These are phyloP conservation scores for Elaeagnus macrophylla DNA, from an alignment of 306 rosid species.

Conservation along the genomic window DNA sequence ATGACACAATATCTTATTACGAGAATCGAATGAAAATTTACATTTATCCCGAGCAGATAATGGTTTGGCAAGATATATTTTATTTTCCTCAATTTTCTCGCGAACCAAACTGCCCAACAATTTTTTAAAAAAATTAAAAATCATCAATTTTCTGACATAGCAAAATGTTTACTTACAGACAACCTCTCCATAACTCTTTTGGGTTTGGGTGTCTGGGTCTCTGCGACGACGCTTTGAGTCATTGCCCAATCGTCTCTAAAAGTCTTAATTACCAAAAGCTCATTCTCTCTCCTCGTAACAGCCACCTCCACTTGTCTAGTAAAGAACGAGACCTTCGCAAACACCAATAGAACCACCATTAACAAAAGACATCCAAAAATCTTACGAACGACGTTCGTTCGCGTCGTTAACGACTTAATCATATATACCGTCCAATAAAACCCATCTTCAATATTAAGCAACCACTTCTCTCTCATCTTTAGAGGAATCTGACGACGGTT, in stretches of 20 bases:
- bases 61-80: neutral
- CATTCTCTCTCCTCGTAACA: constrained; percentile 36
- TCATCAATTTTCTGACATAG: neutral
- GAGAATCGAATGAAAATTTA: too few relatives aligned
- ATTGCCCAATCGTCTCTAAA: constrained; percentile 60
- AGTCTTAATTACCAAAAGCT: constrained; percentile 47
- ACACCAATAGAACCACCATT: constrained; percentile 52
- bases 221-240: constrained; percentile 54
- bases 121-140: neutral
- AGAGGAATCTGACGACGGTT: neutral
- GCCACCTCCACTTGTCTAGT: constrained; percentile 37
- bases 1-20: too few relatives aligned
- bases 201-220: constrained; percentile 45
- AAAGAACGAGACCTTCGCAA: constrained; percentile 43
- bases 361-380: constrained; percentile 34
- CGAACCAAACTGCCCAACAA: constrained; percentile 1
- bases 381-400: constrained; percentile 47
- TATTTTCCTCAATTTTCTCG: constrained; percentile 1
- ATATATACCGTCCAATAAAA: constrained; percentile 31
- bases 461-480: constrained; percentile 30
- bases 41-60: too few relatives aligned
- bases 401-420: constrained; percentile 34
- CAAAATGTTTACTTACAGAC: constrained; percentile 38
- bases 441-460: constrained; percentile 29
- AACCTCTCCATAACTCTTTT: constrained; percentile 57